Percentiles rank a stretch among this genome's conserved stretches.
Conservation (phyloP, 257 asterid genomes). For the Gentiana straminea region DNA sequence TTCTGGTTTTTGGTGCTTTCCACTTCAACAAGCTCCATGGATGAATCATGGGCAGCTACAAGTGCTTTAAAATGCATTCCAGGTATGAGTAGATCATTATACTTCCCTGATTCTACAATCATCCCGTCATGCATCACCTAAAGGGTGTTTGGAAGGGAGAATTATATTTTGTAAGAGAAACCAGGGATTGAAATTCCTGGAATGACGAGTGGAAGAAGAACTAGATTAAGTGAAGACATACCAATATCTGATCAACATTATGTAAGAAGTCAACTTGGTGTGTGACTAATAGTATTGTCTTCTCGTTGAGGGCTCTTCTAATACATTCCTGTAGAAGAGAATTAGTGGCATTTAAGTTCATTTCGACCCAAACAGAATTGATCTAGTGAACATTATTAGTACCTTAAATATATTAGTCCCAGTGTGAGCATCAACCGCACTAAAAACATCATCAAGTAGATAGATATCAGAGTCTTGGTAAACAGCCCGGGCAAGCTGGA, state of each 20-base stretch:
- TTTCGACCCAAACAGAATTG: no score
- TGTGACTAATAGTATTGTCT: conserved; percentile 77
- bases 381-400: conserved; percentile 3
- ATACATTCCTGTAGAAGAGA: conserved; percentile 64
- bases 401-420: conserved; percentile 97
- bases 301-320: conserved; percentile 66
- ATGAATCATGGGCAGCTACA: conserved; percentile 84
- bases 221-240: conserved; percentile 13
- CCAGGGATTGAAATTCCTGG: neutral
- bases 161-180: neutral
- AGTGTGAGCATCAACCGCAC: conserved; percentile 99
- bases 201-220: neutral
- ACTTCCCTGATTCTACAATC: conserved; percentile 82
- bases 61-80: conserved; percentile 67
- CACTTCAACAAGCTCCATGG: conserved; percentile 90
- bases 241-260: conserved; percentile 80
- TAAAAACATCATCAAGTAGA: conserved; percentile 85
- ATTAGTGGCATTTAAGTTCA: neutral
- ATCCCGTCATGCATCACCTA: conserved; percentile 94
- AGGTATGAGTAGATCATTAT: conserved; percentile 37
- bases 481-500: conserved; percentile 95
- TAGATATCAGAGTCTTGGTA: conserved; percentile 88
- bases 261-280: conserved; percentile 99
- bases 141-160: neutral
- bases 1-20: conserved; percentile 35